phyloP scores from a whole-genome alignment of 495 filamentous ascomycete genomes.

The Aspergillus sparsus region DNA sequence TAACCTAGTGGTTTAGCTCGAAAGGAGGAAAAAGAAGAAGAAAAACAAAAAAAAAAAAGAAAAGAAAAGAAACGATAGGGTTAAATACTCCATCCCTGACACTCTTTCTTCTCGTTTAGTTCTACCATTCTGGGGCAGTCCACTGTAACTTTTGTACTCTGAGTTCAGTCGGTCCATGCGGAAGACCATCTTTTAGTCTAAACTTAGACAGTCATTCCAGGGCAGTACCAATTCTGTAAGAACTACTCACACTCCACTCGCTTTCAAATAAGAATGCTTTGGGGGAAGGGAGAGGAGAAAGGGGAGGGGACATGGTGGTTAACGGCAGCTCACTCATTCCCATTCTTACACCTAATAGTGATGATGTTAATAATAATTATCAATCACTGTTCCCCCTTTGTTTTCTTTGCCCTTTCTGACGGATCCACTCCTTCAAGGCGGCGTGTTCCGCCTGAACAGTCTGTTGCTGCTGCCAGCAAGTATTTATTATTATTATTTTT shows the following conservation, averaged over 20 bases:
- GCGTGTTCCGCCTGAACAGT: constrained; percentile 39
- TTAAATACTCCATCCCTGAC: neutral
- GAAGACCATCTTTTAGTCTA: neutral
- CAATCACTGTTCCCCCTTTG: constrained; percentile 11
- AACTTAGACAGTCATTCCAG: constrained; percentile 2
- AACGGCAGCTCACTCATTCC: neutral
- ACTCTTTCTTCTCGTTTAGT: constrained; percentile 8
- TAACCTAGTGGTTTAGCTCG: neutral
- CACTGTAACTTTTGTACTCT: neutral
- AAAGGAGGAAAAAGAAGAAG: neutral
- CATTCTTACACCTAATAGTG: neutral
- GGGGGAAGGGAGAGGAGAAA: no score
- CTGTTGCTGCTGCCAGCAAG: constrained; percentile 23
- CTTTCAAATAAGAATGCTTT: neutral
- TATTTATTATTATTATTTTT: constrained; percentile 14
- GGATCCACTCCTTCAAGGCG: constrained; percentile 35
- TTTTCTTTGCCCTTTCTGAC: constrained; percentile 18
- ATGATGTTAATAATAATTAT: constrained; percentile 9
- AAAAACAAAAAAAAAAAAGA: constrained; percentile 1
- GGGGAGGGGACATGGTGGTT: neutral
- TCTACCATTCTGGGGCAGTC: constrained; percentile 15
- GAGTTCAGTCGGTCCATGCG: constrained; percentile 2
- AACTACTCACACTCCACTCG: neutral
- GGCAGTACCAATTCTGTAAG: neutral
- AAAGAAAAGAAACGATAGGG: neutral